Base-by-base conservation (phyloP, 495 filamentous ascomycete species). In the Penicillium subrubescens region DNA sequence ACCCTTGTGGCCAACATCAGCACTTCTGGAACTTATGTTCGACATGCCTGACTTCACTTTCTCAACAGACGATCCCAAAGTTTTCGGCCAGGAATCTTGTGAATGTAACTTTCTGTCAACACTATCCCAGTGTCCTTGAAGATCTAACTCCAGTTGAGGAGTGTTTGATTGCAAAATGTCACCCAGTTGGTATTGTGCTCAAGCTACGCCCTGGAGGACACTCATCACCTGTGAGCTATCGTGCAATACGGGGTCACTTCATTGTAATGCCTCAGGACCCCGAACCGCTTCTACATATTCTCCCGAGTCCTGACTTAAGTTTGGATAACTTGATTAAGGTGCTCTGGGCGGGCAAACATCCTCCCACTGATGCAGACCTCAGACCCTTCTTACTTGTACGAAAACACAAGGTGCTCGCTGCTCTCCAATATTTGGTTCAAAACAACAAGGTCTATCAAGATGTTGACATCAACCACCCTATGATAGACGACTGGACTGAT, bases 221-320 rank as follows among this genome's bases (percentile, higher is more conserved):
- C 6, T 0, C 44, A 8, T 60, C 44, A 3, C 29, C 31, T 14
- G 58, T 11, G 15, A 57, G 19, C 58, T 41, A 66, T 31, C 51
- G 54, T 52, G 59, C 61, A n/a, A 8, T 64, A 29, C 61, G 61
- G 2, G 61, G 61, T 34, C 57, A 68, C 55, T 60, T 68, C 19
- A 61, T 68, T 37, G 33, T 65, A 8, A 57, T 68, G 31, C 62
- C 62, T 2, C 62, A 65, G 27, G 62, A 68, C 35, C 66, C 62
- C 1, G 35, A 52, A 17, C 62, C 66, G 7, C 61, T 68, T 1
- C 66, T 68, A 31, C 43, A 54, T 19, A 68, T 68, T 17, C 34
- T 68, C 10, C 61, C 58, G 12, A 65, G 62, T 19, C 39, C 50
- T 6, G 15, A 53, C 1, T 33, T 68, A 12, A 15, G 29, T 10